phyloP scores from a whole-genome alignment of 2,329 filamentous ascomycete species.

The Calycina marina region DNA sequence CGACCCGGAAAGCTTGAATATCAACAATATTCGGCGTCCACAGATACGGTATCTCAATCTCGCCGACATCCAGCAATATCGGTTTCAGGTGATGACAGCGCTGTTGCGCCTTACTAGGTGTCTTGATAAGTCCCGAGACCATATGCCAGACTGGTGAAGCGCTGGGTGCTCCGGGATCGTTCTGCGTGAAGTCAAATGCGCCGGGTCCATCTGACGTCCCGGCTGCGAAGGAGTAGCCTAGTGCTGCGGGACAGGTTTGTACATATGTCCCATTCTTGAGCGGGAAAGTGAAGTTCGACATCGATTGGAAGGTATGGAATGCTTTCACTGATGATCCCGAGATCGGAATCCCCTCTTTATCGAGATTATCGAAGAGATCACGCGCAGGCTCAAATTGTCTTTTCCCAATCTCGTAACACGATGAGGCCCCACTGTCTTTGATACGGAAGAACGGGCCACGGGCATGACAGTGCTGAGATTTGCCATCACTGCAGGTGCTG shows the following conservation, averaged over 20 bases:
- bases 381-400: conserved; percentile 54
- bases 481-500: conserved; percentile 65
- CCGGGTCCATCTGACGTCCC: conserved; percentile 88
- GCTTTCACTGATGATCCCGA: conserved; percentile 56
- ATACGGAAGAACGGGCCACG: conserved; percentile 55
- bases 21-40: conserved; percentile 92
- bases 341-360: conserved; percentile 29
- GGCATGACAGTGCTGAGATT: conserved; percentile 56
- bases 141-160: conserved; percentile 57
- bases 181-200: conserved; percentile 86
- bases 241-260: conserved; percentile 68
- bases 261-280: conserved; percentile 59
- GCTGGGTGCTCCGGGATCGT: conserved; percentile 56
- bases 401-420: conserved; percentile 61
- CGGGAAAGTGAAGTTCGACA: conserved; percentile 59
- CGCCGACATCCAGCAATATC: conserved; percentile 77
- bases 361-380: conserved; percentile 42
- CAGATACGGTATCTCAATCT: conserved; percentile 60
- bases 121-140: conserved; percentile 58
- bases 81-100: conserved; percentile 71
- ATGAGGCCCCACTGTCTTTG: conserved; percentile 57
- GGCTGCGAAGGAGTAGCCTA: conserved; percentile 86
- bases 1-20: conserved; percentile 71
- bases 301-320: conserved; percentile 75
- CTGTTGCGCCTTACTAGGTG: conserved; percentile 53